Percentiles rank a stretch among this genome's conserved stretches.
Evolutionary conservation across 805 yeast species (phyloP).

Genomic region (Sugiyamaella americana): DNA sequence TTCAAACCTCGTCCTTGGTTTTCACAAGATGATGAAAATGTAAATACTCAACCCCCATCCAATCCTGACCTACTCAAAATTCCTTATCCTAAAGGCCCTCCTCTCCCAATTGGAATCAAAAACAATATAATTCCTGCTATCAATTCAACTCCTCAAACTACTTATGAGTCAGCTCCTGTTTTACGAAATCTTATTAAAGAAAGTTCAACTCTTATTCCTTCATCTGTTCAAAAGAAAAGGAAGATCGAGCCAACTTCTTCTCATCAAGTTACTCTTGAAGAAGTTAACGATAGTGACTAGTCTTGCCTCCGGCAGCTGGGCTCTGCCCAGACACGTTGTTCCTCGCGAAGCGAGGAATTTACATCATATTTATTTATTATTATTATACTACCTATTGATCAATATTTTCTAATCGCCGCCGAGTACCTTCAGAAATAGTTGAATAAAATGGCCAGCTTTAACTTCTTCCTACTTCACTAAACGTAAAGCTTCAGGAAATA

Average conservation of each 20-base stretch:
- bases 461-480: too few relatives aligned
- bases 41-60: slow-evolving; percentile 19
- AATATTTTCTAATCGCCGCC: too few relatives aligned
- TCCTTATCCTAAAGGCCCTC: slow-evolving; percentile 28
- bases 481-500: too few relatives aligned
- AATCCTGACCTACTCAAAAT: slow-evolving; percentile 22
- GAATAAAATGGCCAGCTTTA: too few relatives aligned
- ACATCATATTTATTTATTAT: too few relatives aligned
- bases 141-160: slow-evolving; percentile 8
- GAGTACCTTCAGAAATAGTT: too few relatives aligned
- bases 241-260: slow-evolving; percentile 3
- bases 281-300: neutral
- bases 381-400: too few relatives aligned
- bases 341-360: too few relatives aligned
- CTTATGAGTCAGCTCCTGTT: slow-evolving; percentile 24
- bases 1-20: slow-evolving; percentile 1
- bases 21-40: slow-evolving; percentile 21
- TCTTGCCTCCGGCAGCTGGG: neutral
- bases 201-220: slow-evolving; percentile 18
- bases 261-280: neutral
- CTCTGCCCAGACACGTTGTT: neutral
- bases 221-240: slow-evolving; percentile 14
- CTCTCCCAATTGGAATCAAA: slow-evolving; percentile 1
- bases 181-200: slow-evolving; percentile 22
- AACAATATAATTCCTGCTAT: neutral